Evolutionary conservation across 768 basidiomycete species (phyloP), one percentile per base, ranked within the genome.

Genomic region (Serendipita sp.): DNA sequence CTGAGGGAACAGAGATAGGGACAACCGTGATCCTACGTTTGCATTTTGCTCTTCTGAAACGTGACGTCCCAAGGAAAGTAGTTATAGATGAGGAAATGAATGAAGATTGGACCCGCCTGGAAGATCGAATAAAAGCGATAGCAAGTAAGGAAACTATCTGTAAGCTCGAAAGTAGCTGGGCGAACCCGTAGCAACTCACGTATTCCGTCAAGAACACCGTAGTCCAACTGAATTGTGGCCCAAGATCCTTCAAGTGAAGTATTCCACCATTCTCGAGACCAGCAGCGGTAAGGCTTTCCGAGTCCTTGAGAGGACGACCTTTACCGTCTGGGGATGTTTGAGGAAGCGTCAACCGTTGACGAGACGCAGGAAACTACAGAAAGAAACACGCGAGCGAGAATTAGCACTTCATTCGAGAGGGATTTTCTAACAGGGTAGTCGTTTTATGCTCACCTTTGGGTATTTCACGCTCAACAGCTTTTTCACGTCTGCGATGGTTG

Each of bases 191-290:
- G 2, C 0, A 0, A 74, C 92, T 69, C 74, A 94, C 94, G 69
- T 98, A 99, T 94, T 99, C 96, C 60, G 88, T 75, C 58, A 97
- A 70, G 72, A 91, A 97, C 17, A 97, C 90, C 0, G 86, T 88
- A 68, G 78, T 79, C 89, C 94, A 97, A 68, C 82, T 79, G 50
- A 95, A 76, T 72, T 99, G 96, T 4, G 86, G 80, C 0, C 96
- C 96, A 31, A 98, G 75, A 72, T 98, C 96, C 72, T 96, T 96
- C 64, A 93, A 77, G 41, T 79, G 72, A 41, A 98, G 68, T 64
- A 85, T 82, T n/a, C 78, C 79, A 9, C 81, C 84, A 20, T 84
- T 78, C 9, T 68, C 69, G 2, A 90, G 70, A 0, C 80, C 81
- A 34, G 53, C 53, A 24, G 53, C 9, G 11, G 33, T 34, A n/a